Base-by-base conservation (phyloP, 331 rosid species). In the Pyrus hybrid region DNA sequence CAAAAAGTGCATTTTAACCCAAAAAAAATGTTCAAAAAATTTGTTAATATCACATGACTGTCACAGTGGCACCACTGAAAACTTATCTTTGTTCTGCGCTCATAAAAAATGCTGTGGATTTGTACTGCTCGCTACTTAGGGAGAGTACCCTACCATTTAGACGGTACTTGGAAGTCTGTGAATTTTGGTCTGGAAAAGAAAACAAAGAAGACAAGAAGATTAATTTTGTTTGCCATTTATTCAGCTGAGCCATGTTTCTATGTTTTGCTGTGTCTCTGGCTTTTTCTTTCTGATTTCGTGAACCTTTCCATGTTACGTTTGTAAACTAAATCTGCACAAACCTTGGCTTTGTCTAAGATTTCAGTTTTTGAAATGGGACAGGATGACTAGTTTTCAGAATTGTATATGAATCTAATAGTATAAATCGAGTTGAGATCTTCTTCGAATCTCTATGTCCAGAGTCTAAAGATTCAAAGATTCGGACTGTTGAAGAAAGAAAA, bases 91-190 rank as follows among this genome's bases (percentile, higher is more conserved):
- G 49, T 43, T 12, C 49, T 43, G 49, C 4, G 14, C 0, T 43
- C 64, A 56, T 63, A 11, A 66, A 4, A 28, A 49, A 70, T 20
- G 13, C 63, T 76, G 14, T 72, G 60, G 28, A 23, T 56, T 60
- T 56, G 74, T 66, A 25, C 32, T 49, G 3, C 56, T n/a, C 86
- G 75, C 75, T 78, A 82, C 80, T 79, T 28, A 64, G 9, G 5
- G 49, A 43, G 51, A 45, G 80, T 64, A 73, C 70, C 71, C 65
- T 45, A 77, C 70, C 71, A 49, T 45, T 20, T 8, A 3, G 33
- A 41, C 3, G 41, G 77, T 66, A 73, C 74, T 21, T 26, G 77
- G 61, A 13, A 32, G 17, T 23, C 47, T 69, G 3, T 17, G 43
- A 30, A 8, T 26, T 54, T 29, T 60, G 60, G 20, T 63, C 77